These are phyloP conservation scores for Insectozyma bohioensis DNA, from an alignment of 1,139 yeast genomes.

Conservation along the genomic window DNA sequence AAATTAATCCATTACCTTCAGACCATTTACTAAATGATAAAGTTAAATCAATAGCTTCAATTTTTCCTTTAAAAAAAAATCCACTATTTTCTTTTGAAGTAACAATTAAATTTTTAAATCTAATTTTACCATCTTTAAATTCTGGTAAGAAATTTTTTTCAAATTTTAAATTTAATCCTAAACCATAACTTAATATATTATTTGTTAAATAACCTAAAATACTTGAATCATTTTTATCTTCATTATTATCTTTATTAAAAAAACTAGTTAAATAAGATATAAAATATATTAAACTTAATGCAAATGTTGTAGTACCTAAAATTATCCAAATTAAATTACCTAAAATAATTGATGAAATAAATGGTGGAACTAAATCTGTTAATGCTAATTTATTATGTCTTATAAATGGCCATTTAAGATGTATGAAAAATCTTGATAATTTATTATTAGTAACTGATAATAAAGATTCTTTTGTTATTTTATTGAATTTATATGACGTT, in stretches of 20 bases:
- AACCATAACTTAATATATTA: conserved; percentile 38
- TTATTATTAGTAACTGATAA: conserved; percentile 45
- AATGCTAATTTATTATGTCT: conserved; percentile 47
- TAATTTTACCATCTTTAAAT: conserved; percentile 59
- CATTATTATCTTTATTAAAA: conserved; percentile 21
- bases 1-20: conserved; percentile 63
- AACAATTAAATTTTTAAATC: conserved; percentile 52
- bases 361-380: conserved; percentile 54
- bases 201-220: conserved; percentile 37
- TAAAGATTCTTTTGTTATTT: conserved; percentile 35
- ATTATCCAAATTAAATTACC: conserved; percentile 60
- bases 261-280: conserved; percentile 40
- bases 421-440: conserved; percentile 46
- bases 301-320: conserved; percentile 65
- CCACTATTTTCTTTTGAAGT: conserved; percentile 20
- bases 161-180: conserved; percentile 38
- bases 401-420: conserved; percentile 59
- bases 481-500: background rate
- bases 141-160: conserved; percentile 43
- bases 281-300: conserved; percentile 51
- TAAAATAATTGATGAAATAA: conserved; percentile 56
- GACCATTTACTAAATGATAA: conserved; percentile 70
- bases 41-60: conserved; percentile 57
- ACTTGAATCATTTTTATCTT: conserved; percentile 18
- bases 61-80: conserved; percentile 34